Conservation (phyloP, 768 basidiomycete species). For the Postia placenta region DNA sequence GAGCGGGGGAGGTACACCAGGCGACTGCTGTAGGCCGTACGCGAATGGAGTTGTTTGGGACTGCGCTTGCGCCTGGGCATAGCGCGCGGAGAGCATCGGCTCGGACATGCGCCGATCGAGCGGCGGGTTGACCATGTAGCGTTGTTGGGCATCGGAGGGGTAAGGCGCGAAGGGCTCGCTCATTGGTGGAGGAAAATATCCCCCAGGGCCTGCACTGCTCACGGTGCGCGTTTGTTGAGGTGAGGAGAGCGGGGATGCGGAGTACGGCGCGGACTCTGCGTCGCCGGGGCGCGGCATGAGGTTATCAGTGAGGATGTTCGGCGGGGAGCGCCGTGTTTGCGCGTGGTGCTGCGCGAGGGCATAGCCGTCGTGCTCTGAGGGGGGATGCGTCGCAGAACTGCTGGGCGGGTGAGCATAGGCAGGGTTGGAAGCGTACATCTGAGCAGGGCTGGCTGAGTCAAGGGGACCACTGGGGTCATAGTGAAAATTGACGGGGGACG, state of each 20-base stretch:
- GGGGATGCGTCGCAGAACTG: slow-evolving; percentile 3
- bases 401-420: neutral
- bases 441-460: slow-evolving; percentile 7
- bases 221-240: slow-evolving; percentile 3
- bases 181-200: slow-evolving; percentile 9
- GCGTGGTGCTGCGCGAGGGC: slow-evolving; percentile 4
- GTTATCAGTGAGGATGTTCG: slow-evolving; percentile 13
- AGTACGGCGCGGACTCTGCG: slow-evolving; percentile 8
- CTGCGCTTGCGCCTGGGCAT: neutral
- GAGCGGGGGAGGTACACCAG: slow-evolving; percentile 9
- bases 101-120: slow-evolving; percentile 69
- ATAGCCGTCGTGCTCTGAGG: no score
- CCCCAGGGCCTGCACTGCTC: no score
- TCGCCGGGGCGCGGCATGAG: slow-evolving; percentile 9
- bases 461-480: slow-evolving; percentile 18
- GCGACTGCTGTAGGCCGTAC: slow-evolving; percentile 7
- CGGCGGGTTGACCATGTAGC: slow-evolving; percentile 18
- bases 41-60: slow-evolving; percentile 3
- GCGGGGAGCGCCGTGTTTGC: slow-evolving; percentile 13
- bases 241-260: slow-evolving; percentile 16
- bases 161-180: slow-evolving; percentile 12
- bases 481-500: slow-evolving; percentile 7
- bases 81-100: slow-evolving; percentile 32
- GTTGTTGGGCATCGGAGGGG: slow-evolving; percentile 9
- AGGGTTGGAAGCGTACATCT: slow-evolving; percentile 13